Evolutionary conservation across 176 grass and related monocot genomes (phyloP), one percentile per base, ranked within the genome.

Genomic region (Zizania latifolia): DNA sequence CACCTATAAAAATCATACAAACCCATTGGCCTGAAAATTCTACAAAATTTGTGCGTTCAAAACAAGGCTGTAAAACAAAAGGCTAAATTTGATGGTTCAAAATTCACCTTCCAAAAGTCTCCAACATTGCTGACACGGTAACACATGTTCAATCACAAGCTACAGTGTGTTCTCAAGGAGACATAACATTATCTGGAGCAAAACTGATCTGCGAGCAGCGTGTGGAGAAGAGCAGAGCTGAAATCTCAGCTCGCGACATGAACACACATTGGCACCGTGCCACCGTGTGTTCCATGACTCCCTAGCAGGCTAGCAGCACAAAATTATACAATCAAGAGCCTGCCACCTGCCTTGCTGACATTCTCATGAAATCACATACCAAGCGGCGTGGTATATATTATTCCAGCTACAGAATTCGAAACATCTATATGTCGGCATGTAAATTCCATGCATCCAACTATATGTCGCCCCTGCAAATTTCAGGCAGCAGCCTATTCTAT

Each of bases 401-500:
- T 83, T 78, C 10, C 60, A 59, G 30, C 69, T 88, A 88, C 86
- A 83, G 69, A 87, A 87, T 32, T 48, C 57, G 3, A 39, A 74
- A 79, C 75, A 68, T 53, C 74, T 87, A 87, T 62, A 50, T 22
- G 74, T 82, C 65, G 48, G 37, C 30, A 30, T 51, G 44, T 22
- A 31, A 78, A 82, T 67, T 32, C 74, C 79, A 39, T 33, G n/a
- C 85, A 60, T 78, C 74, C 79, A 72, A 26, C 79, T 83, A 73
- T 87, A 35, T 79, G 53, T 83, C 74, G 43, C 62, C 30, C 80
- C 79, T 53, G 51, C 4, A 10, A 83, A 83, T 61, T 61, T 65
- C 80, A 83, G 80, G 80, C 80, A 79, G 74, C 80, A 73, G 70
- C n/a, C 85, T 88, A 88, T 60, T 78, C 80, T 87, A 73, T 45